Percentiles rank a stretch among this genome's conserved stretches.
phyloP scores from a whole-genome alignment of 495 filamentous ascomycete genomes.

The Neurospora discreta region DNA sequence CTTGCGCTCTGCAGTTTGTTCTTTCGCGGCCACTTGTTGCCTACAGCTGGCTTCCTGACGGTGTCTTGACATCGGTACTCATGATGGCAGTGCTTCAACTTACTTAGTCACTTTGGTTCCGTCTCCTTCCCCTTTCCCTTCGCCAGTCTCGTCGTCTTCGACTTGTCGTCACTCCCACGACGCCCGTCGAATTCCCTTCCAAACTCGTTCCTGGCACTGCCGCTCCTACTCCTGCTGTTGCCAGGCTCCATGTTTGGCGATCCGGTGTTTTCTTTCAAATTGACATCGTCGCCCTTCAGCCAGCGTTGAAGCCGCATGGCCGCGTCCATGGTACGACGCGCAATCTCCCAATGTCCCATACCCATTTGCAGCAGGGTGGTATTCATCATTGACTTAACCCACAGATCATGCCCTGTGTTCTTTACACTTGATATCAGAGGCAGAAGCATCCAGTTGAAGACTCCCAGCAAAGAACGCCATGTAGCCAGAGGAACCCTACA shows the following conservation, averaged over 20 bases:
- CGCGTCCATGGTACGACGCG: conserved; percentile 12
- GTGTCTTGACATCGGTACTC: no score
- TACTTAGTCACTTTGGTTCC: not conserved
- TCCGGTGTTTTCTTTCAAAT: not conserved
- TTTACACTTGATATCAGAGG: conserved; percentile 12
- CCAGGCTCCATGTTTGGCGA: not conserved
- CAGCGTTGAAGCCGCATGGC: conserved; percentile 19
- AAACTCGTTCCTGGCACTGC: not conserved
- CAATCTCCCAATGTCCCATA: conserved; percentile 29
- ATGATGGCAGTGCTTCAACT: not conserved
- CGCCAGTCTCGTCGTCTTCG: not conserved
- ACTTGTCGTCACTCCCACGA: not conserved
- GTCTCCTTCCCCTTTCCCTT: not conserved
- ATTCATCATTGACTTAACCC: conserved; percentile 23
- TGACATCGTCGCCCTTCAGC: conserved; percentile 8
- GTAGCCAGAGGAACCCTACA: conserved; percentile 24
- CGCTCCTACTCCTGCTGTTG: not conserved
- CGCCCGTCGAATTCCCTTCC: not conserved
- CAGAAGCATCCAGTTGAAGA: conserved; percentile 24
- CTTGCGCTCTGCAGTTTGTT: not conserved
- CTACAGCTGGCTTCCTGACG: not conserved
- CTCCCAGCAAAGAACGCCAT: conserved; percentile 23
- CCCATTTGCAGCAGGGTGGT: conserved; percentile 22
- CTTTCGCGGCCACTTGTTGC: not conserved
- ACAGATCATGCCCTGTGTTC: conserved; percentile 16